Percentiles rank a stretch among this genome's conserved stretches.
These are phyloP conservation scores for Penicillium arizonense DNA, from an alignment of 495 filamentous ascomycete species.

Conservation along the genomic window DNA sequence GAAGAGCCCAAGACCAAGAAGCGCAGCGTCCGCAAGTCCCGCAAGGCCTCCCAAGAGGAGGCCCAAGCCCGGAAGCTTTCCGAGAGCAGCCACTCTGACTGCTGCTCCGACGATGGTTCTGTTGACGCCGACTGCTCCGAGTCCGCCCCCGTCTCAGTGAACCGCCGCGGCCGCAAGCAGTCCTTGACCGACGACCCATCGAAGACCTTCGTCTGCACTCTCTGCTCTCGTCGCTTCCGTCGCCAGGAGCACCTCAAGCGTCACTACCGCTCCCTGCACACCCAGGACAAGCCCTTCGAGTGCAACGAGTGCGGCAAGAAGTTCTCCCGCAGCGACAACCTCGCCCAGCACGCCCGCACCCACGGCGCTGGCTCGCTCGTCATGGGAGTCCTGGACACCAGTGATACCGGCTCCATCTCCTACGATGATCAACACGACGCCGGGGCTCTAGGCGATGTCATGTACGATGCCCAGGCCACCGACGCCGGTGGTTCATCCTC, in stretches of 20 bases:
- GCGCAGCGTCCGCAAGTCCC: constrained; percentile 42
- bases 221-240: constrained; percentile 96
- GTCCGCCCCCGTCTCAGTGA: constrained; percentile 62
- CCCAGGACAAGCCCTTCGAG: constrained; percentile 97
- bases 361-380: constrained; percentile 88
- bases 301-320: constrained; percentile 98
- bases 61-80: constrained; percentile 14
- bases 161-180: constrained; percentile 96
- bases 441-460: constrained; percentile 61
- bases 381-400: constrained; percentile 77
- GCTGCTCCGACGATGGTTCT: constrained; percentile 16
- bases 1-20: constrained; percentile 63
- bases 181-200: constrained; percentile 96
- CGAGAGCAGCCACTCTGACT: constrained; percentile 7
- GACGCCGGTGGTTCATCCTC: constrained; percentile 42
- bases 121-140: constrained; percentile 30
- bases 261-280: constrained; percentile 97
- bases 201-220: constrained; percentile 95
- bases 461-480: constrained; percentile 71
- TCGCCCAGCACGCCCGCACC: constrained; percentile 92
- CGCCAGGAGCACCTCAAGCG: constrained; percentile 99
- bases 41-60: constrained; percentile 48
- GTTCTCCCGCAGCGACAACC: constrained; percentile 97
- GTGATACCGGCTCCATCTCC: constrained; percentile 47
- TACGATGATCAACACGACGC: constrained; percentile 57